phyloP scores from a whole-genome alignment of 2,329 filamentous ascomycete genomes.

The Calonectria honghensis region DNA sequence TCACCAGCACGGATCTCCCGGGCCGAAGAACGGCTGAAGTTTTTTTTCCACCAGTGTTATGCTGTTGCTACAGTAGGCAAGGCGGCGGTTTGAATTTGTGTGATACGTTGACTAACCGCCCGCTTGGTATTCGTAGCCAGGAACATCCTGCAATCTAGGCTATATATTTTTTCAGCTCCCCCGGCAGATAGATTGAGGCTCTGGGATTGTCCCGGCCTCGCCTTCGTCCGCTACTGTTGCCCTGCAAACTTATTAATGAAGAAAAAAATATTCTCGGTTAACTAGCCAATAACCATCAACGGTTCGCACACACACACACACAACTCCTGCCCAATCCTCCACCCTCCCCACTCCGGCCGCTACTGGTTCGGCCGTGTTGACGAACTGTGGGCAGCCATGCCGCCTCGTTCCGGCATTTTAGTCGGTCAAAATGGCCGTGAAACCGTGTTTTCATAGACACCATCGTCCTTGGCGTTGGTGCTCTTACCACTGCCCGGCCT shows the following conservation, averaged over 20 bases:
- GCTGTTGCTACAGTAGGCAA: neutral
- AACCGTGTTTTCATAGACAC: constrained; percentile 12
- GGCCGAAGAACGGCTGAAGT: constrained; percentile 23
- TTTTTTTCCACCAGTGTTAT: constrained; percentile 7
- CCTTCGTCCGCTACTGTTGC: neutral
- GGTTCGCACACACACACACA: constrained; percentile 31
- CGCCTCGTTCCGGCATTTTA: constrained; percentile 1
- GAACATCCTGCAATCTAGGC: constrained; percentile 9
- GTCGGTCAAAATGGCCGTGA: constrained; percentile 23
- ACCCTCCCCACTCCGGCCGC: constrained; percentile 38
- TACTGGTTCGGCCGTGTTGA: constrained; percentile 38
- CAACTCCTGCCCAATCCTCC: constrained; percentile 24
- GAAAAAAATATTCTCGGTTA: neutral
- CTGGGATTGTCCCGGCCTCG: constrained; percentile 20
- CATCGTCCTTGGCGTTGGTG: constrained; percentile 12
- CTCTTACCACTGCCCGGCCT: constrained; percentile 18
- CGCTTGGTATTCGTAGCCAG: neutral
- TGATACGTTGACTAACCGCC: constrained; percentile 15
- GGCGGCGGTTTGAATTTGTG: neutral
- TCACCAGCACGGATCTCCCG: constrained; percentile 41
- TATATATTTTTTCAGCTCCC: constrained; percentile 14
- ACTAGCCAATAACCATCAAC: constrained; percentile 18
- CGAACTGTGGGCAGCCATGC: constrained; percentile 14
- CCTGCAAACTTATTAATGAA: constrained; percentile 7
- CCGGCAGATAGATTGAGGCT: constrained; percentile 17